Evolutionary conservation across 306 rosid species (phyloP), one percentile per base, ranked within the genome.

Genomic region (Calophaca sinica): DNA sequence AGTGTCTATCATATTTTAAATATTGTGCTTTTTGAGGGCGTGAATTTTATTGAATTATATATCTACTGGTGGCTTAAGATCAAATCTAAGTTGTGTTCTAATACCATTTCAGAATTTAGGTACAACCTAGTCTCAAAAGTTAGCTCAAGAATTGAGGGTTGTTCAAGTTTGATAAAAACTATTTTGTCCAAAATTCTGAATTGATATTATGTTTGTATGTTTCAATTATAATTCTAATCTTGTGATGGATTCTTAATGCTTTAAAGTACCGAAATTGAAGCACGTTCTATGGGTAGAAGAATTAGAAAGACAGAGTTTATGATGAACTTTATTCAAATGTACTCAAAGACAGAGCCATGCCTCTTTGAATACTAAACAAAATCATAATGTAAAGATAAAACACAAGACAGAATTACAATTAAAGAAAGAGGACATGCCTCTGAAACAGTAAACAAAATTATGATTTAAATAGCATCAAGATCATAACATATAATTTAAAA

Each of bases 211-310:
- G 9, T n/a, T 64, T 14, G 11, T 7, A 9, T 14, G 5, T 29
- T 68, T 69, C 10, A 67, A 13, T 9, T 28, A 49, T 38, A 10
- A 50, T 36, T 60, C 32, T 62, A 33, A 70, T 52, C 4, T 36
- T 28, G 15, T 10, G 2, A 26, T 39, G 44, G 12, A 50, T 54
- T 41, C 20, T 44, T 42, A 14, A 42, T 31, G 4, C 8, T 32
- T 31, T 20, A 41, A 51, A 51, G 13, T 62, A 14, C 60, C 66
- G 41, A 62, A 78, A 31, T 20, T 67, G 26, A 67, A 76, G 57
- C 55, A 61, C 12, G 9, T 4, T 78, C 29, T 38, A 4, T 29
- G 7, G 12, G 2, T 3, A 31, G 2, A 35, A 39, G 2, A 35
- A 11, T n/a, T n/a, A 6, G 1, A 46, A 65, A 28, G 14, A 12